Percentiles rank a stretch among this genome's conserved stretches.
phyloP scores from a whole-genome alignment of 1,139 yeast genomes.

The Saccharomyces pastorianus region DNA sequence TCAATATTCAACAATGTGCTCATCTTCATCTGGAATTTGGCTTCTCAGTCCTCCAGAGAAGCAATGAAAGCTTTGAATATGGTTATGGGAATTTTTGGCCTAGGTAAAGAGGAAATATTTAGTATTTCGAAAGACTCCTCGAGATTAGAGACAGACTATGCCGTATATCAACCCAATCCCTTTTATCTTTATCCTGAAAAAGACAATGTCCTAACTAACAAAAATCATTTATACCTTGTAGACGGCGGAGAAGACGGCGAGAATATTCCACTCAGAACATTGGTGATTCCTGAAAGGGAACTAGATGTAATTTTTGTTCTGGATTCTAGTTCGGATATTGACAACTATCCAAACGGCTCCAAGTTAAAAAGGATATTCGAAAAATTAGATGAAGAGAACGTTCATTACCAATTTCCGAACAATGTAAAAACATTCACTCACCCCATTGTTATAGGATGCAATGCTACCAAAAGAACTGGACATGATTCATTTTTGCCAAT shows the following conservation, averaged over 20 bases:
- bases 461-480: slow-evolving; percentile 34
- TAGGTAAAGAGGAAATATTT: slow-evolving; percentile 18
- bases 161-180: slow-evolving; percentile 70
- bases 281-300: slow-evolving; percentile 43
- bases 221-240: slow-evolving; percentile 38
- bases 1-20: slow-evolving; percentile 56
- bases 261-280: slow-evolving; percentile 54
- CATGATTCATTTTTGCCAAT: slow-evolving; percentile 34
- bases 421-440: slow-evolving; percentile 29
- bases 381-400: slow-evolving; percentile 19
- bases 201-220: slow-evolving; percentile 18
- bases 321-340: slow-evolving; percentile 55
- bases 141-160: slow-evolving; percentile 45
- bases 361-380: slow-evolving; percentile 36
- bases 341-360: slow-evolving; percentile 60
- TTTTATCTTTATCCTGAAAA: slow-evolving; percentile 38
- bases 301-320: slow-evolving; percentile 53
- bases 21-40: slow-evolving; percentile 39
- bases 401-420: slow-evolving; percentile 13
- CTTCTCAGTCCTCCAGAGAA: slow-evolving; percentile 36
- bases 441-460: slow-evolving; percentile 54
- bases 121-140: neutral
- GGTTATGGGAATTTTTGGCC: slow-evolving; percentile 42
- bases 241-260: slow-evolving; percentile 68
- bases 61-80: slow-evolving; percentile 38